phyloP scores from a whole-genome alignment of 345 rosid species.

The Alliaria petiolata region DNA sequence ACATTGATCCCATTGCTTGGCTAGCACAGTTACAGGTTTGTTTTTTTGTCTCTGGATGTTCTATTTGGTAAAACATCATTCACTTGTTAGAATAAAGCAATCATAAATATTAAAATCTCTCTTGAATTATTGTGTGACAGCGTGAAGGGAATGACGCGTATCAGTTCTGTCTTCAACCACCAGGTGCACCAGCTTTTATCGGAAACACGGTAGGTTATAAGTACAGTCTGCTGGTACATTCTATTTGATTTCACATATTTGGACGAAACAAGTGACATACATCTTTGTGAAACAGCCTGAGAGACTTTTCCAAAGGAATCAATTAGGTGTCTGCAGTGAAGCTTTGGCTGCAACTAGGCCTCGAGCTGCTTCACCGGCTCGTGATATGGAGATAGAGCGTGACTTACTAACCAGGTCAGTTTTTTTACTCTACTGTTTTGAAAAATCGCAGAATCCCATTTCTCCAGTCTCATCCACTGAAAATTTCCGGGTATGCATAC shows the following conservation, averaged over 20 bases:
- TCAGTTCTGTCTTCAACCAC: slow-evolving; percentile 93
- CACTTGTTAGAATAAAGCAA: no score
- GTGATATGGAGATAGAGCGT: slow-evolving; percentile 77
- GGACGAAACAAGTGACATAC: slow-evolving; percentile 16
- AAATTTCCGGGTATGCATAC: no score
- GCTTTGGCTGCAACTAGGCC: slow-evolving; percentile 97
- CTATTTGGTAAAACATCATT: no score
- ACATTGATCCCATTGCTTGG: slow-evolving; percentile 77
- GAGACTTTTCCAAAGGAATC: slow-evolving; percentile 82
- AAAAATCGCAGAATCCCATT: not conserved
- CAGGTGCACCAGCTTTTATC: slow-evolving; percentile 82
- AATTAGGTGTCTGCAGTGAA: slow-evolving; percentile 73
- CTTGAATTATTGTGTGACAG: slow-evolving; percentile 33
- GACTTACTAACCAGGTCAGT: slow-evolving; percentile 78
- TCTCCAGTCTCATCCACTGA: not conserved
- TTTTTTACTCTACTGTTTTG: not conserved
- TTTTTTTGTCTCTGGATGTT: no score
- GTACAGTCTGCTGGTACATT: not conserved
- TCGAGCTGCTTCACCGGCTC: slow-evolving; percentile 57
- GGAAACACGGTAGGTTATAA: slow-evolving; percentile 78
- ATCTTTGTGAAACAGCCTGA: slow-evolving; percentile 82
- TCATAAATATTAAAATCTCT: not conserved
- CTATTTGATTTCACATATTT: not conserved
- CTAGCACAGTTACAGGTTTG: slow-evolving; percentile 76
- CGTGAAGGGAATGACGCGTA: slow-evolving; percentile 78